Base-by-base conservation (phyloP, 805 yeast species). In the Saccharomycopsis sp. region DNA sequence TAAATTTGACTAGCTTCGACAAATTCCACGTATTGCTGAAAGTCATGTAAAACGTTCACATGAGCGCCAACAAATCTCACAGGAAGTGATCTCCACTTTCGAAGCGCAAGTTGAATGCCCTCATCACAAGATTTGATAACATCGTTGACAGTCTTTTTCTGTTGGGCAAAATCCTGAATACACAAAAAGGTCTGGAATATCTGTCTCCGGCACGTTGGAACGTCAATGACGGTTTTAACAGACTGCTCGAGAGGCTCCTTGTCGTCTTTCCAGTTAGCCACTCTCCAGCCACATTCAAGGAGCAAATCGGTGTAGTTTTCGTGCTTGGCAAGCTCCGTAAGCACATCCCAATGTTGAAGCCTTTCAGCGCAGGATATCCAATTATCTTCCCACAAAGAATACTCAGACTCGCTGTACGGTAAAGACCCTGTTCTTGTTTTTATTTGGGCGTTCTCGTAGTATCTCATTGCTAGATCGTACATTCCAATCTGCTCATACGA, bases 211-310 rank as follows among this genome's bases (percentile, higher is more conserved):
- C 99, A 98, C 0, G 99, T 95, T 2, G 99, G 98, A 24, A 91
- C 97, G 71, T 94, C 99, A 97, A 94, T 91, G 3, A 94, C 96
- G 50, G 95, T 88, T 70, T 91, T 89, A 24, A 94, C 96, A 1
- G 96, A 87, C 66, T 89, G 97, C 67, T 91, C 97, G 44, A 94
- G 75, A 0, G 98, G 94, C 63, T 92, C 98, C 62, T 91, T 80
- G 66, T 95, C 99, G 7, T 95, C 85, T 60, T 85, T 86, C 99
- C 99, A 94, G 67, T 94, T 98, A 5, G 99, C 97, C 46, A 94
- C 96, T 67, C 99, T 79, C 99, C 99, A 94, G 44, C 98, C 99
- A 78, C 99, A 95, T 70, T 94, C 99, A n/a, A 94, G 75, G 24
- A 95, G 73, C 63, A 94, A 76, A 67, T 94, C 99, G 0, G 97